Evolutionary conservation across 805 yeast genomes (phyloP).

Genomic region (Barnettozyma salicaria): DNA sequence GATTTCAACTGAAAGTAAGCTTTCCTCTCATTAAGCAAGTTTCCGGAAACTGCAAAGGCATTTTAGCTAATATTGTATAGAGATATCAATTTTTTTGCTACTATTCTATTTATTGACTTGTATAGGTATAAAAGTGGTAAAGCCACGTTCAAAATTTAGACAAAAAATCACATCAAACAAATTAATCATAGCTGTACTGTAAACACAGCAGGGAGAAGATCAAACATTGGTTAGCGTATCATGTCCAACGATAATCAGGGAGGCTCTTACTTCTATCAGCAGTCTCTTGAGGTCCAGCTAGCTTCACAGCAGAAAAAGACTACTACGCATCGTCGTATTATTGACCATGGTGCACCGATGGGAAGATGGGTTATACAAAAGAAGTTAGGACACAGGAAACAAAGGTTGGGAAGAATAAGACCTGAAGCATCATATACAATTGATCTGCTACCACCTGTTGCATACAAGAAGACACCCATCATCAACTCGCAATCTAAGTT

Average conservation of each 20-base stretch:
- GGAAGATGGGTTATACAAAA: constrained; percentile 53
- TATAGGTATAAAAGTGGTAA: no score
- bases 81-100: no score
- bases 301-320: constrained; percentile 41
- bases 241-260: constrained; percentile 3
- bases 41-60: no score
- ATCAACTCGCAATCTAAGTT: constrained; percentile 73
- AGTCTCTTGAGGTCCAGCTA: constrained; percentile 24
- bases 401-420: constrained; percentile 46
- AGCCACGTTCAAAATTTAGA: no score
- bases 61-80: no score
- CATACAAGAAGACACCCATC: constrained; percentile 45
- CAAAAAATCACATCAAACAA: no score
- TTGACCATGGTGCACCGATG: constrained; percentile 72
- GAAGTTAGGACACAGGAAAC: constrained; percentile 37
- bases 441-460: constrained; percentile 59
- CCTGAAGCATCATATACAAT: constrained; percentile 66
- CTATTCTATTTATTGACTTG: no score
- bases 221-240: not conserved
- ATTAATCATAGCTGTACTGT: no score
- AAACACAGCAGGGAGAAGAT: no score
- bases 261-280: constrained; percentile 15
- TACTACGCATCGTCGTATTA: constrained; percentile 57
- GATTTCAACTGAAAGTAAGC: constrained; percentile 3
- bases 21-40: no score